These are phyloP conservation scores for Goffeauzyma gilvescens DNA, from an alignment of 768 basidiomycete genomes.

Conservation along the genomic window DNA sequence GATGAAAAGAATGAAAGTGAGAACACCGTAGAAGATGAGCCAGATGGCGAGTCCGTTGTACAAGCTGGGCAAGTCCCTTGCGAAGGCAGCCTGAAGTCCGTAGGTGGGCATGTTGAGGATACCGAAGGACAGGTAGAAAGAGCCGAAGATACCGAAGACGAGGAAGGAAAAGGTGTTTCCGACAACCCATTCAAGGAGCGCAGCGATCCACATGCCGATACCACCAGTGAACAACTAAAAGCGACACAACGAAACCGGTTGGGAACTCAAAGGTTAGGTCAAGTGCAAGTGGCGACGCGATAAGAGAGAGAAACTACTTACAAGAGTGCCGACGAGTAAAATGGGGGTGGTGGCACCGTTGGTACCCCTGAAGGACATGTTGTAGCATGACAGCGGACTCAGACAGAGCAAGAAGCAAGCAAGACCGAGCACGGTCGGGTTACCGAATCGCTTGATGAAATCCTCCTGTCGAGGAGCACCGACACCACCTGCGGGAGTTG, in stretches of 20 bases:
- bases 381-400: constrained; percentile 16
- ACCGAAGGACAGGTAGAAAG: constrained; percentile 16
- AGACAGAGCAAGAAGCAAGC: constrained; percentile 18
- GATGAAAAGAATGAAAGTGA: constrained; percentile 15
- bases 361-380: constrained; percentile 16
- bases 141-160: constrained; percentile 19
- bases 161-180: constrained; percentile 20
- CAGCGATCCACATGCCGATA: constrained; percentile 14
- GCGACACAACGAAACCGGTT: no score
- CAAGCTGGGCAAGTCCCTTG: neutral
- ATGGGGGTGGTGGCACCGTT: no score
- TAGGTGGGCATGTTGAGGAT: constrained; percentile 14
- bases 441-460: constrained; percentile 16
- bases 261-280: constrained; percentile 12
- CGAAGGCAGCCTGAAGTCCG: neutral
- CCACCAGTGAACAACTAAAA: no score
- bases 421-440: constrained; percentile 17
- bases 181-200: constrained; percentile 14
- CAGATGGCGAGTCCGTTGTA: constrained; percentile 15
- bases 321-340: neutral
- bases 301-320: neutral
- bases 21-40: constrained; percentile 11
- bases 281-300: neutral
- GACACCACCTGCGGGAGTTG: constrained; percentile 8
- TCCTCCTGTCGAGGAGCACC: constrained; percentile 14